Evolutionary conservation across 148 eudicot genomes (phyloP).

Genomic region (Fallopia convolvulus): DNA sequence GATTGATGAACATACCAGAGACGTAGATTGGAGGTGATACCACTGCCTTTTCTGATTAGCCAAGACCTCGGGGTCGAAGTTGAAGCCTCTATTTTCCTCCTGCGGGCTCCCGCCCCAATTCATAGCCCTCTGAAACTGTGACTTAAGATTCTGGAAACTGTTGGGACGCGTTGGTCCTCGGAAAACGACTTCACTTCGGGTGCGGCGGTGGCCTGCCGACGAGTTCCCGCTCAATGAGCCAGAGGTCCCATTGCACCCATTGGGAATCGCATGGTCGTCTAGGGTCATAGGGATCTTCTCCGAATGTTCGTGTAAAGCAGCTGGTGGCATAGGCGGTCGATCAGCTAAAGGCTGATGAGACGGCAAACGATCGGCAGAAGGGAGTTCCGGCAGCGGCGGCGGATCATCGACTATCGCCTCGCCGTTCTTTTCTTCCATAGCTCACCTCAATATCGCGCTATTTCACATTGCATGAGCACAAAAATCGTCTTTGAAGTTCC

Average conservation of each 20-base stretch:
- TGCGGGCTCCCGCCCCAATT: slow-evolving; percentile 54
- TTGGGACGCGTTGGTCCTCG: neutral
- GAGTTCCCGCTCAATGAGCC: neutral
- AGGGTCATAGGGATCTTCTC: neutral
- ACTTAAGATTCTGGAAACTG: slow-evolving; percentile 39
- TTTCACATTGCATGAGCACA: slow-evolving; percentile 1
- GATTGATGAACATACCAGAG: slow-evolving; percentile 42
- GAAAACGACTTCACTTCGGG: slow-evolving; percentile 3
- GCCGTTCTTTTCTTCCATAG: neutral
- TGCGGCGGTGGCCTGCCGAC: neutral
- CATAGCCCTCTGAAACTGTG: slow-evolving; percentile 68
- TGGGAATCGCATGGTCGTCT: slow-evolving; percentile 6
- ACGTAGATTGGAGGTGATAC: slow-evolving; percentile 64
- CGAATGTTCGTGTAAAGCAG: neutral
- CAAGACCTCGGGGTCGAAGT: slow-evolving; percentile 81
- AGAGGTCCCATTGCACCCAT: neutral
- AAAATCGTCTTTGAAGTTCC: neutral
- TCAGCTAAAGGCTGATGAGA: neutral
- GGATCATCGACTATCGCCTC: neutral
- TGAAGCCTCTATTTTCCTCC: slow-evolving; percentile 34
- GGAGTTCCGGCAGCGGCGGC: neutral
- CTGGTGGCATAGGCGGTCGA: slow-evolving; percentile 5
- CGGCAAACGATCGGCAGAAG: neutral
- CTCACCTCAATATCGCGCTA: slow-evolving; percentile 1
- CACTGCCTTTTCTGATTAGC: slow-evolving; percentile 97